Evolutionary conservation across 257 asterid species (phyloP), one percentile per base, ranked within the genome.

Genomic region (Fraxinus cuspidata): DNA sequence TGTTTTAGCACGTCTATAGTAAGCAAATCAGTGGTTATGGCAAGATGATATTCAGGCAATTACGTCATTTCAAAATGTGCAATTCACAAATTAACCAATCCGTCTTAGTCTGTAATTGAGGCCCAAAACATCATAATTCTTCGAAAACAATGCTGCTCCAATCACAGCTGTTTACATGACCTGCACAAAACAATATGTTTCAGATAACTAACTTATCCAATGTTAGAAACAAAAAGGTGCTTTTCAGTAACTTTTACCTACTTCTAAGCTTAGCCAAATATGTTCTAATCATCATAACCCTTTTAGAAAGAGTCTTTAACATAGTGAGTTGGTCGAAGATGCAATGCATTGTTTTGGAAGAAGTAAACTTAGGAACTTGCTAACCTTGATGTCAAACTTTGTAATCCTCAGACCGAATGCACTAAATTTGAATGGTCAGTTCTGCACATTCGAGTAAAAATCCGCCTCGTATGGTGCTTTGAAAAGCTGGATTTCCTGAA

Each of bases 401-500:
- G 68, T 60, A 60, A 60, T 2, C 7, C 32, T 60, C 68, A 23
- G 29, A 10, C 32, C 32, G n/a, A 21, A 60, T 25, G 9, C n/a
- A 0, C 32, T 21, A 11, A 60, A 60, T 35, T 70, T 34, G 70
- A 72, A 70, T 31, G 78, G 51, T 86, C 85, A 88, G 76, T 83
- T 84, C 78, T 85, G 73, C 13, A 83, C 79, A 65, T 83, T 77
- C 29, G 88, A 84, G 72, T 81, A 89, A 81, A 87, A 82, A 73
- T 83, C 85, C 0, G 82, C 71, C 74, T 85, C 92, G 35, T 81
- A 81, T 3, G 89, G 83, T 35, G 87, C 58, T 81, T 85, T 92
- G 82, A 85, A 80, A 74, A 77, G 83, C 75, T 86, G 90, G 58
- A 76, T 75, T 67, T 86, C 92, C 51, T 84, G 87, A 53, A 82